Evolutionary conservation across 768 basidiomycete species (phyloP).

Genomic region (Mycena crocata): DNA sequence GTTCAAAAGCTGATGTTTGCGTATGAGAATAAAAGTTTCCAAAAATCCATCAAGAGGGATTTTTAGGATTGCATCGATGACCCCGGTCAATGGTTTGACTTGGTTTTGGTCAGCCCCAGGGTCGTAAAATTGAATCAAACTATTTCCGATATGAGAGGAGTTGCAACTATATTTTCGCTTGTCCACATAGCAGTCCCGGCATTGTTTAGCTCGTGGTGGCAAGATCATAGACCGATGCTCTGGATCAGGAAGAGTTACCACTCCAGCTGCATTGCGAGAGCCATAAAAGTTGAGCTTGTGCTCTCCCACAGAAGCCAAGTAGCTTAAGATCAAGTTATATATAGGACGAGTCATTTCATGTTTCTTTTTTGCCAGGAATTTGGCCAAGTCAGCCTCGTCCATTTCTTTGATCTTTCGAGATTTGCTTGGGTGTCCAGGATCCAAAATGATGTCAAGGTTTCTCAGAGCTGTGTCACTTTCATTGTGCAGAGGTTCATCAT

Average conservation of each 20-base stretch:
- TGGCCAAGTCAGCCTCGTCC: neutral
- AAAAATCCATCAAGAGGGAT: constrained; percentile 17
- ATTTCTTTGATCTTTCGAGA: neutral
- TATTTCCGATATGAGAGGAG: neutral
- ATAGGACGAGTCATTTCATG: neutral
- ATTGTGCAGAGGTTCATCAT: constrained; percentile 2
- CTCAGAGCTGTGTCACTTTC: neutral
- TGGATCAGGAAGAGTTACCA: constrained; percentile 2
- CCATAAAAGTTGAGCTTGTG: constrained; percentile 12
- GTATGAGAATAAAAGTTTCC: constrained; percentile 9
- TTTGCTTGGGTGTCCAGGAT: neutral
- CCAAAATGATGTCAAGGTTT: neutral
- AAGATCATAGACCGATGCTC: constrained; percentile 20
- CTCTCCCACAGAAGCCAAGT: constrained; percentile 13
- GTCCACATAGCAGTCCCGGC: constrained; percentile 6
- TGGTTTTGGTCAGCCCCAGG: neutral
- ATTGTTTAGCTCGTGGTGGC: constrained; percentile 10
- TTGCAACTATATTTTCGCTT: constrained; percentile 12
- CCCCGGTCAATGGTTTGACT: constrained; percentile 4
- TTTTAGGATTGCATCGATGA: neutral
- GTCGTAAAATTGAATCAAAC: constrained; percentile 17
- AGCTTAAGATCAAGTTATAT: constrained; percentile 7
- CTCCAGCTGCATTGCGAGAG: constrained; percentile 8
- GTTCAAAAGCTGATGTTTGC: neutral
- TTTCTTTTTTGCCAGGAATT: constrained; percentile 7